A percentile compares a stretch with the other conserved stretches of the same genome.
Evolutionary conservation across 345 rosid species (phyloP).

Genomic region (Dipteronia sinensis): DNA sequence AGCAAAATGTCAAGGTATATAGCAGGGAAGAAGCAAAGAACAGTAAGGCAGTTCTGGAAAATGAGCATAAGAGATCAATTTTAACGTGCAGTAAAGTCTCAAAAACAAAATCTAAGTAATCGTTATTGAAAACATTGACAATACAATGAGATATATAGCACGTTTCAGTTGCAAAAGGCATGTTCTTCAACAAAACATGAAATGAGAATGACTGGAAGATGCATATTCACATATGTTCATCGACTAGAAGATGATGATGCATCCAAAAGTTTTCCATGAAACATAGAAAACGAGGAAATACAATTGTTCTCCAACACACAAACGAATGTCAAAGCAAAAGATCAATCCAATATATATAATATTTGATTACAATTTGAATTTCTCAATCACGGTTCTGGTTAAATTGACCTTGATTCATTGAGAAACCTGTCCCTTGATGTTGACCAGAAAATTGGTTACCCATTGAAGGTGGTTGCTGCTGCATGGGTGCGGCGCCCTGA

Average conservation of each 20-base stretch:
- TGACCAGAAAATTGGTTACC: slow-evolving; percentile 22
- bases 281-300: background rate
- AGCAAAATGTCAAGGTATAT: too few species aligned
- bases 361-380: background rate
- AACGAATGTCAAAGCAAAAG: background rate
- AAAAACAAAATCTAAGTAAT: background rate
- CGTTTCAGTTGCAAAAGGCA: background rate
- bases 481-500: slow-evolving; percentile 19
- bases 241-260: background rate
- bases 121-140: background rate
- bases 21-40: background rate
- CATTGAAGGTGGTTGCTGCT: slow-evolving; percentile 32
- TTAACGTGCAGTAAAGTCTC: background rate
- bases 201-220: background rate
- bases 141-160: background rate
- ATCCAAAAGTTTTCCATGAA: slow-evolving; percentile 1
- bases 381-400: background rate
- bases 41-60: background rate
- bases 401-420: background rate
- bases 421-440: slow-evolving; percentile 9
- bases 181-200: background rate
- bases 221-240: slow-evolving; percentile 5
- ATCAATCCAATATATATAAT: background rate
- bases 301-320: too few species aligned
- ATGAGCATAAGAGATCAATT: background rate